These are phyloP conservation scores for Colletotrichum chlorophyti DNA, from an alignment of 2,329 filamentous ascomycete species.

Conservation along the genomic window DNA sequence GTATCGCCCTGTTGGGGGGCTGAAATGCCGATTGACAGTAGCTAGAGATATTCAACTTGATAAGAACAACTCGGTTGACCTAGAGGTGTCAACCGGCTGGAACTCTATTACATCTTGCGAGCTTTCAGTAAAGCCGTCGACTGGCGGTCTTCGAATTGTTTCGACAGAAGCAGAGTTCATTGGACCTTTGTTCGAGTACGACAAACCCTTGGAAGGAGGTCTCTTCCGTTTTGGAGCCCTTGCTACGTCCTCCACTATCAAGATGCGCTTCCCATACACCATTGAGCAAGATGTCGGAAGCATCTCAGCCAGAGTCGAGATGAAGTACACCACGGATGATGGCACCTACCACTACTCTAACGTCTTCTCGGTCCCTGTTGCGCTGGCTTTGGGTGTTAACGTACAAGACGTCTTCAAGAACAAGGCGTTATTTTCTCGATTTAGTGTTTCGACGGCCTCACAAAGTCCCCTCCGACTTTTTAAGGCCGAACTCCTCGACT, in stretches of 20 bases:
- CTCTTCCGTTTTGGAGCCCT: constrained; percentile 59
- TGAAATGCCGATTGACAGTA: constrained; percentile 72
- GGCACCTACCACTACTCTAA: constrained; percentile 71
- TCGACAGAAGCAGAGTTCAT: constrained; percentile 64
- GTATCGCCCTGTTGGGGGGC: constrained; percentile 72
- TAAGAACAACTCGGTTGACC: constrained; percentile 76
- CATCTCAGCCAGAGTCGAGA: constrained; percentile 77
- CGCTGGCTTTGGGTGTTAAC: constrained; percentile 89
- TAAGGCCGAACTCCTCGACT: constrained; percentile 73
- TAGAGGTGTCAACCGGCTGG: constrained; percentile 76
- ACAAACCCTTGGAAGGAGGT: constrained; percentile 60
- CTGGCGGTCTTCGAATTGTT: constrained; percentile 69
- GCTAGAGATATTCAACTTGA: constrained; percentile 80
- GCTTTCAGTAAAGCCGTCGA: constrained; percentile 67
- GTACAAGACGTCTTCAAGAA: constrained; percentile 96
- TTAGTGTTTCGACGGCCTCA: constrained; percentile 85
- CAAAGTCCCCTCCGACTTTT: constrained; percentile 77
- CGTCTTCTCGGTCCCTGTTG: constrained; percentile 70
- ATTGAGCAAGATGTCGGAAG: constrained; percentile 78
- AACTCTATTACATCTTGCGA: constrained; percentile 70
- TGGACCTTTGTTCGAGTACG: constrained; percentile 47
- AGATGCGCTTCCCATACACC: constrained; percentile 79
- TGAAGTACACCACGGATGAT: constrained; percentile 72
- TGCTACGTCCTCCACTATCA: constrained; percentile 51
- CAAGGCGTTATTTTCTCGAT: constrained; percentile 81